Evolutionary conservation across 257 asterid species (phyloP).

Genomic region (Prunella vulgaris): DNA sequence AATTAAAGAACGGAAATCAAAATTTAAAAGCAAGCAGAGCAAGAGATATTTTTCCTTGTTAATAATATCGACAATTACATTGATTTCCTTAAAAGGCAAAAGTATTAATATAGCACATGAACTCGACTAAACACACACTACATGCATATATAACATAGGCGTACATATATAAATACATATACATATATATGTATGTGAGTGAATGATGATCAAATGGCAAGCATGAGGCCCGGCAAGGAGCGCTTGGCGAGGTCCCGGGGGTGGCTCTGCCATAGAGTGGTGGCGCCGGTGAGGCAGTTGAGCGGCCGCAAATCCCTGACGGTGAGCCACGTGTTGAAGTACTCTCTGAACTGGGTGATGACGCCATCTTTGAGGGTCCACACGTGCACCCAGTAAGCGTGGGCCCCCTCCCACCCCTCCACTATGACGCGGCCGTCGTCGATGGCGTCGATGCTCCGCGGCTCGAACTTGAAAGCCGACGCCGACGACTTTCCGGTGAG

Average conservation of each 20-base stretch:
- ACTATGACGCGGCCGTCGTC: conserved; percentile 65
- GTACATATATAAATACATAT: neutral
- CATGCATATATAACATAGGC: too few species aligned
- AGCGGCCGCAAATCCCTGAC: conserved; percentile 56
- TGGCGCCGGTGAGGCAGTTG: conserved; percentile 26
- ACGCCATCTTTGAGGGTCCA: conserved; percentile 73
- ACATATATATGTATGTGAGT: too few species aligned
- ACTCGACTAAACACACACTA: neutral
- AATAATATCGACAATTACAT: neutral
- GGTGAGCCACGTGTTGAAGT: conserved; percentile 90
- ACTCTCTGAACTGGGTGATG: conserved; percentile 77
- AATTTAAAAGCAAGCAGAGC: too few species aligned
- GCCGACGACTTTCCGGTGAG: conserved; percentile 61
- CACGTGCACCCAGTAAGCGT: conserved; percentile 86
- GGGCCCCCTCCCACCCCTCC: conserved; percentile 90
- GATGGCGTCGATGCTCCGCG: conserved; percentile 56
- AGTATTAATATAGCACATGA: too few species aligned
- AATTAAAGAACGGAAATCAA: too few species aligned
- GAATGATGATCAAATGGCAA: conserved; percentile 44
- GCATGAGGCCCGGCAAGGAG: conserved; percentile 75
- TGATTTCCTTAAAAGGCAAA: neutral
- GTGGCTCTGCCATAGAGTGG: conserved; percentile 94
- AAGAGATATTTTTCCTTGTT: too few species aligned
- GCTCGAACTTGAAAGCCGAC: conserved; percentile 53
- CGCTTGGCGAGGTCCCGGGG: conserved; percentile 61